Evolutionary conservation across 108 stramenopile genomes (phyloP).

Genomic region (Phaeodactylum tricornutum): DNA sequence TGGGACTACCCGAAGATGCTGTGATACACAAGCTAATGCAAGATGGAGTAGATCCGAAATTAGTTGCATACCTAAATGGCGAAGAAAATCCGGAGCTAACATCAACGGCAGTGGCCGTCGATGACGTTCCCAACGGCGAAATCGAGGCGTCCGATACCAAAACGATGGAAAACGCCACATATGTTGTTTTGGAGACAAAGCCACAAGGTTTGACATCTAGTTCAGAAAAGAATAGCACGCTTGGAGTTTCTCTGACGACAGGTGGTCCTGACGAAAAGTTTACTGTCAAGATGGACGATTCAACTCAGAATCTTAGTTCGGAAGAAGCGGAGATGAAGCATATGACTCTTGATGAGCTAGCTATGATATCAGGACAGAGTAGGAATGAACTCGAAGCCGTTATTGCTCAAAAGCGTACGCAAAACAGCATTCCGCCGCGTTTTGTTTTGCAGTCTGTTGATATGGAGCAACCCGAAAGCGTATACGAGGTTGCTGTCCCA

Average conservation of each 20-base stretch:
- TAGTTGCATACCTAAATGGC: too few species aligned
- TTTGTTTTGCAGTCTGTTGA: slow-evolving; percentile 33
- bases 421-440: slow-evolving; percentile 14
- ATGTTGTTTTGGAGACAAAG: background rate
- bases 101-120: background rate
- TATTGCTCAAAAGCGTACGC: slow-evolving; percentile 15
- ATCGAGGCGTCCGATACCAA: too few species aligned
- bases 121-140: background rate
- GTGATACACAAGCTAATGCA: slow-evolving; percentile 66
- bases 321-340: slow-evolving; percentile 1
- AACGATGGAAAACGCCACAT: too few species aligned
- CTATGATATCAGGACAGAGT: slow-evolving; percentile 12
- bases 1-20: slow-evolving; percentile 61
- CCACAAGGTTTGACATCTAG: slow-evolving; percentile 22
- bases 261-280: slow-evolving; percentile 4
- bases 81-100: slow-evolving; percentile 4
- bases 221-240: slow-evolving; percentile 12
- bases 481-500: slow-evolving; percentile 7
- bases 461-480: slow-evolving; percentile 5
- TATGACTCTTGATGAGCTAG: slow-evolving; percentile 27
- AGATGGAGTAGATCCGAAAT: slow-evolving; percentile 23
- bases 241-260: too few species aligned
- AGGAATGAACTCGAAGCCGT: slow-evolving; percentile 14
- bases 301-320: background rate
- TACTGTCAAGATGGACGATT: background rate